Percentiles rank a stretch among this genome's conserved stretches.
Evolutionary conservation across 2,329 filamentous ascomycete species (phyloP).

Genomic region (Diaporthe citrichinensis): DNA sequence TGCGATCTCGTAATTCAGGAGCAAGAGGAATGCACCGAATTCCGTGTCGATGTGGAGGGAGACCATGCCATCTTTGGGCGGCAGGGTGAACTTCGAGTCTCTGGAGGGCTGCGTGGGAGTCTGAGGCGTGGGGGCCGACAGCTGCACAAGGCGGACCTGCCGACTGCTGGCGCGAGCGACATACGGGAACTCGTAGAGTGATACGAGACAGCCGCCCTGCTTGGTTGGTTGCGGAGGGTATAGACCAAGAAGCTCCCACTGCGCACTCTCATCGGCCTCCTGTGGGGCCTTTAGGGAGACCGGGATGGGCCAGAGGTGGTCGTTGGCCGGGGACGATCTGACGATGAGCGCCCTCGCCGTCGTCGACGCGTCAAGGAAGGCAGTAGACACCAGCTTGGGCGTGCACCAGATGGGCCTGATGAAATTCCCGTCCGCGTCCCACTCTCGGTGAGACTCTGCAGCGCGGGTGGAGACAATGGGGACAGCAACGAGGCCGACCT

Average conservation of each 20-base stretch:
- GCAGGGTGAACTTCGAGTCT: slow-evolving; percentile 7
- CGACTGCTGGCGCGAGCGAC: slow-evolving; percentile 26
- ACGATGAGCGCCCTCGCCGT: slow-evolving; percentile 18
- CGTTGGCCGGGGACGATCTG: slow-evolving; percentile 16
- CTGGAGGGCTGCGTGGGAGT: background rate
- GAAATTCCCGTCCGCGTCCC: slow-evolving; percentile 20
- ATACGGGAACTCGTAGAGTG: slow-evolving; percentile 16
- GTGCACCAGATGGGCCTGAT: slow-evolving; percentile 19
- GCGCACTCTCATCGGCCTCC: background rate
- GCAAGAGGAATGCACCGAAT: background rate
- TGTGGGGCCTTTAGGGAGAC: background rate
- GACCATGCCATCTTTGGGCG: slow-evolving; percentile 1
- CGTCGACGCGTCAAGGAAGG: background rate
- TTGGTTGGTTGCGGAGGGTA: slow-evolving; percentile 15
- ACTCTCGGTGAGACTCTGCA: slow-evolving; percentile 12
- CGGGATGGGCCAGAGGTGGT: background rate
- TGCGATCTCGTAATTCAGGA: background rate
- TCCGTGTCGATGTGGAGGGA: slow-evolving; percentile 12
- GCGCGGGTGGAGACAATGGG: slow-evolving; percentile 14
- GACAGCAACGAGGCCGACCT: slow-evolving; percentile 1
- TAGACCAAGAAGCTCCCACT: background rate
- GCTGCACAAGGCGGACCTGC: slow-evolving; percentile 8
- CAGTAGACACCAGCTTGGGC: slow-evolving; percentile 3
- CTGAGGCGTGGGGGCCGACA: background rate
- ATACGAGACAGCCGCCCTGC: slow-evolving; percentile 24